Conservation (phyloP, 1,139 yeast species). For the Hyphopichia buzzinii region DNA sequence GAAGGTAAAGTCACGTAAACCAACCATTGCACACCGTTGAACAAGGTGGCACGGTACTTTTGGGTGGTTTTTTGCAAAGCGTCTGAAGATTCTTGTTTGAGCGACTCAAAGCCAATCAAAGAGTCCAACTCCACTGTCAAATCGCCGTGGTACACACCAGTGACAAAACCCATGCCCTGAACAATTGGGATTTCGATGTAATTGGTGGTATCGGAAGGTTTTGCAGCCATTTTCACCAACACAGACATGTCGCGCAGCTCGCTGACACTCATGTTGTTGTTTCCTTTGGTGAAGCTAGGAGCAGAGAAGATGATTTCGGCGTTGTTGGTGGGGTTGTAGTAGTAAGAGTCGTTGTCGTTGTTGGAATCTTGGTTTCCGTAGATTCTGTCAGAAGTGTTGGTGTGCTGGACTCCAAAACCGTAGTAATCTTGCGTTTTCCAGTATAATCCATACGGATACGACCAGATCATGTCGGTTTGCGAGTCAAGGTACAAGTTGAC, state of each 20-base stretch:
- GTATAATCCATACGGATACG: slow-evolving; percentile 75
- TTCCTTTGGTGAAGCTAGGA: slow-evolving; percentile 29
- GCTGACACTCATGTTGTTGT: slow-evolving; percentile 31
- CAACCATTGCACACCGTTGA: slow-evolving; percentile 50
- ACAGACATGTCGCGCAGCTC: slow-evolving; percentile 52
- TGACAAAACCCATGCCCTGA: slow-evolving; percentile 9
- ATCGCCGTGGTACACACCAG: slow-evolving; percentile 44
- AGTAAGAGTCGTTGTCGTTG: slow-evolving; percentile 24
- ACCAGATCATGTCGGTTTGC: slow-evolving; percentile 57
- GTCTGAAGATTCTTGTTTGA: slow-evolving; percentile 33
- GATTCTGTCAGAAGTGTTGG: slow-evolving; percentile 49
- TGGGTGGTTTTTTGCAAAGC: slow-evolving; percentile 33
- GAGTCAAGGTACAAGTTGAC: slow-evolving; percentile 62
- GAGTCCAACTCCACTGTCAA: slow-evolving; percentile 48
- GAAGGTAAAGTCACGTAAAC: slow-evolving; percentile 51
- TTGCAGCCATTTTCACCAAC: slow-evolving; percentile 35
- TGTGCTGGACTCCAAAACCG: slow-evolving; percentile 63
- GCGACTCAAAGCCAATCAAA: slow-evolving; percentile 42
- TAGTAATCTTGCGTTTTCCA: slow-evolving; percentile 29
- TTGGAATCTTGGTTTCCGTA: slow-evolving; percentile 49
- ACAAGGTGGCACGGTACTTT: slow-evolving; percentile 48
- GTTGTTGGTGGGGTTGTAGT: slow-evolving; percentile 46
- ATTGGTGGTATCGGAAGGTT: slow-evolving; percentile 7
- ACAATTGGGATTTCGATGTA: slow-evolving; percentile 41
- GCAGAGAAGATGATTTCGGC: slow-evolving; percentile 50